Conservation (phyloP, 352 stramenopile species). For the Phytophthora fragariae region DNA sequence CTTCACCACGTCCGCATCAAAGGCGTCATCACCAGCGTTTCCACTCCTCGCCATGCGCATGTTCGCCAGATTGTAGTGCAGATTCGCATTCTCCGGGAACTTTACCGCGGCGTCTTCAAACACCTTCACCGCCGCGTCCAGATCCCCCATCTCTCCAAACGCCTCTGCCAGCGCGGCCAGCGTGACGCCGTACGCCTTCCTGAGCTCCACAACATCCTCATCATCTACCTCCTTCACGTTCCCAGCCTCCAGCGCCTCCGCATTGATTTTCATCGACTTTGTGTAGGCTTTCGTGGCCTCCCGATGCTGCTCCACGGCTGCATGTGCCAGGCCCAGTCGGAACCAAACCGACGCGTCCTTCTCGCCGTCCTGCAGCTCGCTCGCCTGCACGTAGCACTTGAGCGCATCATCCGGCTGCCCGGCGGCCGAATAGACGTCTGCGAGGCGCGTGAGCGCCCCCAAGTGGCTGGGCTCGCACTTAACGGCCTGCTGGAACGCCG, state of each 20-base stretch:
- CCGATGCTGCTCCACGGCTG: slow-evolving; percentile 45
- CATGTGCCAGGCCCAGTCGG: slow-evolving; percentile 47
- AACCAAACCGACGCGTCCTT: slow-evolving; percentile 67
- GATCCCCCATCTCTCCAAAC: slow-evolving; percentile 60
- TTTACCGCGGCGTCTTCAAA: slow-evolving; percentile 49
- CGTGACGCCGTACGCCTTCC: slow-evolving; percentile 60
- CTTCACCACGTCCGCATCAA: slow-evolving; percentile 37
- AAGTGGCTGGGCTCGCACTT: slow-evolving; percentile 52
- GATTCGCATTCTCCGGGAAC: slow-evolving; percentile 57
- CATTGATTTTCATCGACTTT: slow-evolving; percentile 42
- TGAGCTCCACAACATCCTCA: slow-evolving; percentile 26
- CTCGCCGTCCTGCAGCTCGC: slow-evolving; percentile 34
- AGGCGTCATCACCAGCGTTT: slow-evolving; percentile 18
- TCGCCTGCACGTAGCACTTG: slow-evolving; percentile 48
- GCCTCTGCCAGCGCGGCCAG: slow-evolving; percentile 63
- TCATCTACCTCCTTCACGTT: slow-evolving; percentile 13
- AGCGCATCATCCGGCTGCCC: slow-evolving; percentile 48
- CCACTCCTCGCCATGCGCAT: slow-evolving; percentile 65
- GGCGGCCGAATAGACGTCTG: slow-evolving; percentile 49
- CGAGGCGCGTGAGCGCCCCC: slow-evolving; percentile 56
- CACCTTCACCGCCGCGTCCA: slow-evolving; percentile 55
- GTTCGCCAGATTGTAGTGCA: slow-evolving; percentile 76
- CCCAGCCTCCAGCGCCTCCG: slow-evolving; percentile 24
- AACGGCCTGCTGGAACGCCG: slow-evolving; percentile 52
- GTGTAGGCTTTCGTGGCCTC: slow-evolving; percentile 48